Percentiles rank a stretch among this genome's conserved stretches.
Conservation (phyloP, 148 eudicot genomes). For the Rheum nobile region DNA sequence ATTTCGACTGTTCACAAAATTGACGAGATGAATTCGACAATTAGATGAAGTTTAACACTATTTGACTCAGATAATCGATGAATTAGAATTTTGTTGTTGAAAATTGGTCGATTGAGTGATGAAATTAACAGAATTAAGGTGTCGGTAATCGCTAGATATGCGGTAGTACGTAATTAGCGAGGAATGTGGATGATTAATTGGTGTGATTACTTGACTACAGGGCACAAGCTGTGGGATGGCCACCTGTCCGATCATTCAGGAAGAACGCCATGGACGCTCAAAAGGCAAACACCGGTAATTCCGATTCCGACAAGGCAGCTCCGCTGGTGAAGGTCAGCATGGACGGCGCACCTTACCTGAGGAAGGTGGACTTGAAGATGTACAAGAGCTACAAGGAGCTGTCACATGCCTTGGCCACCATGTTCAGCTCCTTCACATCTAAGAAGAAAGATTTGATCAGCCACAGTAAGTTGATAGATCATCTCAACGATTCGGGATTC, state of each 20-base stretch:
- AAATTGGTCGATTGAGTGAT: too few species aligned
- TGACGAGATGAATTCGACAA: too few species aligned
- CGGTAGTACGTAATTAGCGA: too few species aligned
- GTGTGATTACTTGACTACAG: too few species aligned
- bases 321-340: slow-evolving; percentile 43
- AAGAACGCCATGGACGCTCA: slow-evolving; percentile 39
- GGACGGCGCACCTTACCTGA: slow-evolving; percentile 57
- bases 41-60: too few species aligned
- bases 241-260: slow-evolving; percentile 50
- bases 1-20: too few species aligned
- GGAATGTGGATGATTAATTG: too few species aligned
- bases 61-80: too few species aligned
- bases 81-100: too few species aligned
- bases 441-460: slow-evolving; percentile 14
- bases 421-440: slow-evolving; percentile 46
- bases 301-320: background rate
- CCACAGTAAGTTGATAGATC: slow-evolving; percentile 34
- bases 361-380: slow-evolving; percentile 51
- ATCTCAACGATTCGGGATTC: slow-evolving; percentile 27
- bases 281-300: background rate
- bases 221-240: slow-evolving; percentile 69
- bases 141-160: too few species aligned
- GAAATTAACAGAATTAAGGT: too few species aligned
- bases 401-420: slow-evolving; percentile 38
- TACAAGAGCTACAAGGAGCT: slow-evolving; percentile 42